A percentile compares a stretch with the other conserved stretches of the same genome.
These are phyloP conservation scores for Xylariales sp. DNA, from an alignment of 2,329 filamentous ascomycete genomes.

Conservation along the genomic window DNA sequence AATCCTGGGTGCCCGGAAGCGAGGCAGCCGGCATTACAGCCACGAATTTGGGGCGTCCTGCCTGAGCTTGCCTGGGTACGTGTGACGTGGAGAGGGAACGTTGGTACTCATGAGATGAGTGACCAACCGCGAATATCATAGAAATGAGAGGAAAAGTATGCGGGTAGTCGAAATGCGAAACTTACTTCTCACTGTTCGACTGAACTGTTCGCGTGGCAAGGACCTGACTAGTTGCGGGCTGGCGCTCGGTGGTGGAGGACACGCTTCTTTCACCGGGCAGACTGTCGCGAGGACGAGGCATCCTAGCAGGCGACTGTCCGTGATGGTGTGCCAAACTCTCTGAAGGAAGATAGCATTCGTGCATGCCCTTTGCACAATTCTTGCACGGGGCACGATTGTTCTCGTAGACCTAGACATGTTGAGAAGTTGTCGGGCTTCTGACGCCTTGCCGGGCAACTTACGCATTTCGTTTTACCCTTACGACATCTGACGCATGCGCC, in stretches of 20 bases:
- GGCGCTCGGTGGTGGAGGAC: slow-evolving; percentile 37
- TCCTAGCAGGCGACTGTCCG: slow-evolving; percentile 52
- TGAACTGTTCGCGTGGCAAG: slow-evolving; percentile 41
- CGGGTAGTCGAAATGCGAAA: slow-evolving; percentile 18
- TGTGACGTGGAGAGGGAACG: slow-evolving; percentile 10
- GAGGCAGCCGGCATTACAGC: slow-evolving; percentile 11
- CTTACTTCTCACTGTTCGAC: slow-evolving; percentile 51
- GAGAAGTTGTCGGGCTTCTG: slow-evolving; percentile 19
- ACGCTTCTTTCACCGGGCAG: slow-evolving; percentile 48
- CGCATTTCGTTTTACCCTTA: slow-evolving; percentile 59
- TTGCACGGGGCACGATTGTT: slow-evolving; percentile 59
- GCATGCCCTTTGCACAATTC: slow-evolving; percentile 60
- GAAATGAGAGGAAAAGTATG: slow-evolving; percentile 6
- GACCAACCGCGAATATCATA: too few relatives aligned
- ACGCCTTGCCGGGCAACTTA: neutral
- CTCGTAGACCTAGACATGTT: slow-evolving; percentile 60
- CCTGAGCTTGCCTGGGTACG: slow-evolving; percentile 6
- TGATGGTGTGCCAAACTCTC: slow-evolving; percentile 57
- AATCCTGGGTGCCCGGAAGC: slow-evolving; percentile 10
- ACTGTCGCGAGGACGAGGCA: slow-evolving; percentile 49
- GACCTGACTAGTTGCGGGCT: slow-evolving; percentile 37
- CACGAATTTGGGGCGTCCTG: slow-evolving; percentile 10
- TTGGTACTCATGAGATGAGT: too few relatives aligned
- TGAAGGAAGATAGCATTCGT: slow-evolving; percentile 58
- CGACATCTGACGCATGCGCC: slow-evolving; percentile 56